These are phyloP conservation scores for Eremochloa ophiuroides DNA, from an alignment of 176 grass and related monocot species.

Conservation along the genomic window DNA sequence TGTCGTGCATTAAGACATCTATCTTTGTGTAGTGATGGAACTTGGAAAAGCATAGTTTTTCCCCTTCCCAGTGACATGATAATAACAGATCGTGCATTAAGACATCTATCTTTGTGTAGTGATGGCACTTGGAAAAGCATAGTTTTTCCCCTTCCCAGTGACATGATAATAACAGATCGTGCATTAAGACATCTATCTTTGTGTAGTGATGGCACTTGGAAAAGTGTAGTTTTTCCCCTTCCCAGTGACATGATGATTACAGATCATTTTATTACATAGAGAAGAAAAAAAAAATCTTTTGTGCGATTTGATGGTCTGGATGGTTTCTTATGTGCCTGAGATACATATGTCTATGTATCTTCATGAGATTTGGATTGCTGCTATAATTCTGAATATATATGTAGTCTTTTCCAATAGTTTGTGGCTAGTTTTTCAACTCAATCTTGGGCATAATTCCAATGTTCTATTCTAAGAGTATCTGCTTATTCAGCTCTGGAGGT, in stretches of 20 bases:
- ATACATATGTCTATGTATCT: not conserved
- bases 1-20: not conserved
- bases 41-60: not conserved
- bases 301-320: not conserved
- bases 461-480: slow-evolving; percentile 14
- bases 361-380: slow-evolving; percentile 5
- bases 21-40: not conserved
- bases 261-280: not conserved
- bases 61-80: too few species aligned
- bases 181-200: not conserved
- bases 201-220: not conserved
- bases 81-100: not conserved
- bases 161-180: too few species aligned
- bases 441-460: not conserved
- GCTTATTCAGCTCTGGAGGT: slow-evolving; percentile 77
- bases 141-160: too few species aligned
- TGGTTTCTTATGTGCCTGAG: not conserved
- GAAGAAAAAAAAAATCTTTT: not conserved
- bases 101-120: not conserved
- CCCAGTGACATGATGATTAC: not conserved
- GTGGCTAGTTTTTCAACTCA: not conserved
- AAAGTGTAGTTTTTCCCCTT: not conserved
- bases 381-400: not conserved
- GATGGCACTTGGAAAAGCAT: not conserved
- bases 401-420: not conserved